Evolutionary conservation across 192 early-diverging fungal genomes (phyloP).

Genomic region (Borealophlyctis nickersoniae): DNA sequence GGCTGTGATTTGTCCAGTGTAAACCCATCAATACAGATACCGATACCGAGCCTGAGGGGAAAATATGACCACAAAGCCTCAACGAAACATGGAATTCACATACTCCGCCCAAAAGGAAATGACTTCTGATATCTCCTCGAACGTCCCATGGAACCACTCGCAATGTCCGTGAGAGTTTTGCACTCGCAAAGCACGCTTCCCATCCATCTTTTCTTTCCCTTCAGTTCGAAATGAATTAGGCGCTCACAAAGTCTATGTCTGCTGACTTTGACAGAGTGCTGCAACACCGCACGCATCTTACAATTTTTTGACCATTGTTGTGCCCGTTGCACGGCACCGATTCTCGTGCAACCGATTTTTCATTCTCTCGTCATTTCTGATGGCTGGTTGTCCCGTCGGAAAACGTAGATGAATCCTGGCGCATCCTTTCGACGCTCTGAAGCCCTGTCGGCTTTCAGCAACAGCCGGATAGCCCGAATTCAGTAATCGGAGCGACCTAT

Average conservation of each 20-base stretch:
- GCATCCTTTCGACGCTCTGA: too few relatives aligned
- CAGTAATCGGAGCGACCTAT: too few relatives aligned
- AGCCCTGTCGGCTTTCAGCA: too few relatives aligned
- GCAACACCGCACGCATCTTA: constrained; percentile 2
- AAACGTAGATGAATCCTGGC: constrained; percentile 14
- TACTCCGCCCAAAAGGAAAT: constrained; percentile 6
- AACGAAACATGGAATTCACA: too few relatives aligned
- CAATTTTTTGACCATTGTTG: constrained; percentile 7
- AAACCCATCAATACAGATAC: too few relatives aligned
- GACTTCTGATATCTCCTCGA: constrained; percentile 1
- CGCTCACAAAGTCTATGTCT: constrained; percentile 7
- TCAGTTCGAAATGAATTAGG: constrained; percentile 13
- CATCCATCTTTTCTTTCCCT: constrained; percentile 3
- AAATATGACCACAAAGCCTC: too few relatives aligned
- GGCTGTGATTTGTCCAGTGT: too few relatives aligned
- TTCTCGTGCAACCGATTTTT: constrained; percentile 12
- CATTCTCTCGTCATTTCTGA: background rate
- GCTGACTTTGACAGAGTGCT: background rate
- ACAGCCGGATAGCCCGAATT: too few relatives aligned
- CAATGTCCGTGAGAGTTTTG: constrained; percentile 8
- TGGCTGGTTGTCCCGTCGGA: background rate
- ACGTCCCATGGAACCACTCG: constrained; percentile 12
- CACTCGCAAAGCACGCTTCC: constrained; percentile 9
- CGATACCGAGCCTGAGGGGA: too few relatives aligned
- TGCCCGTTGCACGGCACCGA: constrained; percentile 2